A percentile compares a stretch with the other conserved stretches of the same genome.
These are phyloP conservation scores for Odonthalia washingtoniensis DNA, from an alignment of 31 red algal genomes.

Conservation along the genomic window DNA sequence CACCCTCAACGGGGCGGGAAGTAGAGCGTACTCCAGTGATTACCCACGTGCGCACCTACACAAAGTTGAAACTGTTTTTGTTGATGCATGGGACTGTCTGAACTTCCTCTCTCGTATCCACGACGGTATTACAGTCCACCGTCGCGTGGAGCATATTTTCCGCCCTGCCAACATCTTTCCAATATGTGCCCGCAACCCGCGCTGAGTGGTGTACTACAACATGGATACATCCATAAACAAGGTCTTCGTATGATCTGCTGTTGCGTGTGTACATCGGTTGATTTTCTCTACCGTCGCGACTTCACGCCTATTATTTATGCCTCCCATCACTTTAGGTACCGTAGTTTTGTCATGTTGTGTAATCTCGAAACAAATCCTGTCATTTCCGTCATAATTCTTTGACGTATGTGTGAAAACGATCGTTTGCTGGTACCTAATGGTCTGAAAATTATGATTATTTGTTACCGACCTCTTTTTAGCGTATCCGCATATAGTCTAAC, in stretches of 20 bases:
- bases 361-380: conserved; percentile 12
- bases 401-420: conserved; percentile 2
- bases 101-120: no score
- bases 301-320: background rate
- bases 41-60: no score
- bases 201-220: no score
- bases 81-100: no score
- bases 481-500: background rate
- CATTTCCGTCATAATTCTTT: background rate
- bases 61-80: no score
- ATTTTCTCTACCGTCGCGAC: conserved; percentile 21
- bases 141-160: no score
- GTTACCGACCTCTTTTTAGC: background rate
- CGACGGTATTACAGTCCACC: no score
- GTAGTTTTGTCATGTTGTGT: background rate
- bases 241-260: conserved; percentile 34
- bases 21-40: no score
- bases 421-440: background rate
- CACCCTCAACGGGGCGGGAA: no score
- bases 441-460: background rate
- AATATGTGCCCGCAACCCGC: no score
- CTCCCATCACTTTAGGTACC: background rate
- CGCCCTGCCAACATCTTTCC: no score
- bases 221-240: conserved; percentile 9
- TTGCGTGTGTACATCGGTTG: conserved; percentile 34